Base-by-base conservation (phyloP, 345 rosid species). In the Eucalyptus marginata region DNA sequence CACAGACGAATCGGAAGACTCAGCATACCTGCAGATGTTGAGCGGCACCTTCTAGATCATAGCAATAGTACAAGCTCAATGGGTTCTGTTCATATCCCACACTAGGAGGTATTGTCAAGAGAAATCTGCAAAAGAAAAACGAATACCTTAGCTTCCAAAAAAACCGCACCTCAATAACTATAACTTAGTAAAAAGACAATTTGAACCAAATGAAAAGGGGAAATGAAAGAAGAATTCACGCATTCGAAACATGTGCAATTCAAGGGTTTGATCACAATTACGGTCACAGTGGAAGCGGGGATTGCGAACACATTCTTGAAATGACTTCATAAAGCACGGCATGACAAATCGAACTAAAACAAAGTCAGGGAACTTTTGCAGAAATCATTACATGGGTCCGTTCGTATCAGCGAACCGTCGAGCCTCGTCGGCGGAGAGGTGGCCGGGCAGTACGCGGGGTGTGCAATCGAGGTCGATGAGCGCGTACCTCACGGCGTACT, bases 71-170 rank as follows among this genome's bases (percentile, higher is more conserved):
- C 93, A 97, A 84, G 88, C 99, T 97, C 94, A 95, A 89, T 9
- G 99, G 99, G 89, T 97, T 97, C 88, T 96, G 99, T 79, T 95
- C 98, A 89, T 96, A 95, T 71, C 99, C 98, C 87, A 96, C 95
- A 27, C 98, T 97, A 5, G 97, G 97, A 88, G 99, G 99, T 89
- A 97, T 94, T 56, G 99, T 96, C 92, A 96, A 91, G 43, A 97
- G 92, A 86, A 91, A 96, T 49, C 99, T 97, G 94, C 93, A 89
- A 12, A 86, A 83, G 52, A 46, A 17, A 88, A 51, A 59, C 27
- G 4, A 87, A 90, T 86, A 51, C 52, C 20, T 86, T 86, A 31
- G 84, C 76, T 25, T 49, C 20, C 27, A 44, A 49, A 40, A 40
- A 86, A 54, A 62, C 71, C 31, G 5, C 22, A 25, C 47, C 59